Conservation (phyloP, 176 grass and related monocot genomes). For the Oryza glumipatula region DNA sequence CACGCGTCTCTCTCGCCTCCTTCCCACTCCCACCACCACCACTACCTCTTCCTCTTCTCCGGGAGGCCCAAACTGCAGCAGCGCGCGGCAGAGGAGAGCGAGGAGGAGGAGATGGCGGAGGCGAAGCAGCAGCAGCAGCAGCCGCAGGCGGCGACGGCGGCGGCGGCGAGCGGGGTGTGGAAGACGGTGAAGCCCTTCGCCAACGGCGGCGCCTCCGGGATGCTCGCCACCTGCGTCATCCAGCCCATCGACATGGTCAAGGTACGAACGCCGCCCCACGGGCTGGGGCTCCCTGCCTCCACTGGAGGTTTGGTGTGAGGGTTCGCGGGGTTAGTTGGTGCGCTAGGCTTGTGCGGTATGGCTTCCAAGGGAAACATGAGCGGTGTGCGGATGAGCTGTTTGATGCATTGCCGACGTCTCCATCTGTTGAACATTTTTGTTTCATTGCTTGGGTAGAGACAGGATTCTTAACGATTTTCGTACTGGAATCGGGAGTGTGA, state of each 20-base stretch:
- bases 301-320: too few relatives aligned
- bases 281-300: not conserved
- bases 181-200: constrained; percentile 72
- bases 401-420: not conserved
- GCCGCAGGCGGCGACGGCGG: constrained; percentile 30
- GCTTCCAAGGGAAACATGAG: not conserved
- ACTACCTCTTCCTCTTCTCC: not conserved
- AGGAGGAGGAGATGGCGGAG: constrained; percentile 58
- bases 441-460: not conserved
- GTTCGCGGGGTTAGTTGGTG: too few relatives aligned
- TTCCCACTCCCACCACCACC: not conserved
- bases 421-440: not conserved
- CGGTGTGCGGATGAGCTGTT: not conserved
- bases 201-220: constrained; percentile 74
- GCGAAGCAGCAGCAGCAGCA: constrained; percentile 52
- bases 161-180: constrained; percentile 56
- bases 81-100: not conserved
- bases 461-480: not conserved
- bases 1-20: constrained; percentile 23
- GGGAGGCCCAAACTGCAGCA: not conserved
- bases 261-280: constrained; percentile 19
- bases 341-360: not conserved
- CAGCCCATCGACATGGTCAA: constrained; percentile 93
- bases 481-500: not conserved
- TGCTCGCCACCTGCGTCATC: constrained; percentile 84